phyloP scores from a whole-genome alignment of 2,329 filamentous ascomycete species.

The Calonectria multiphialidica region DNA sequence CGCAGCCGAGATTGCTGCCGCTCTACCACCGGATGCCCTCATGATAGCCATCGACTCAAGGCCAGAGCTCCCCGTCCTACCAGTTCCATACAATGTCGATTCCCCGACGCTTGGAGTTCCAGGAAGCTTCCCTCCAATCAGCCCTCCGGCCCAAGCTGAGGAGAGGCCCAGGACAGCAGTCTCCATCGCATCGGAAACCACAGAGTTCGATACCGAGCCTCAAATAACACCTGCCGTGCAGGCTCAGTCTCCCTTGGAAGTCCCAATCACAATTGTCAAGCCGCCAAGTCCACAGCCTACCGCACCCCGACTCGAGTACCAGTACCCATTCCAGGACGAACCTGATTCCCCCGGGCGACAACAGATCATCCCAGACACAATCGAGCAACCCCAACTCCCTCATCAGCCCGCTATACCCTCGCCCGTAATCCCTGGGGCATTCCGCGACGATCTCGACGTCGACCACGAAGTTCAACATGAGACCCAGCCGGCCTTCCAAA shows the following conservation, averaged over 20 bases:
- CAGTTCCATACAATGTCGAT: slow-evolving; percentile 54
- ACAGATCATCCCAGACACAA: slow-evolving; percentile 9
- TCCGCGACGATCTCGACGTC: slow-evolving; percentile 53
- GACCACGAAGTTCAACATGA: slow-evolving; percentile 28
- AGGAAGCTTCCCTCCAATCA: slow-evolving; percentile 67
- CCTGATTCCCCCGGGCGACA: slow-evolving; percentile 39
- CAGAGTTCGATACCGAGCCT: slow-evolving; percentile 80
- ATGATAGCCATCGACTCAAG: slow-evolving; percentile 29
- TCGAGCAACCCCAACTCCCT: slow-evolving; percentile 39
- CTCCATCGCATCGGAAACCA: slow-evolving; percentile 71
- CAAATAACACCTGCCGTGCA: slow-evolving; percentile 68
- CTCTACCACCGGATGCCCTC: slow-evolving; percentile 39
- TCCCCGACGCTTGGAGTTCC: slow-evolving; percentile 77
- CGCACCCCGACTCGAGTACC: slow-evolving; percentile 56
- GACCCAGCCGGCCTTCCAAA: slow-evolving; percentile 48
- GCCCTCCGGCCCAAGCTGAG: slow-evolving; percentile 54
- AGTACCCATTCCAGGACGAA: slow-evolving; percentile 64
- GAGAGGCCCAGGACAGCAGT: slow-evolving; percentile 68
- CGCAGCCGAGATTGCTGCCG: slow-evolving; percentile 37
- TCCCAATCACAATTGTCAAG: slow-evolving; percentile 43
- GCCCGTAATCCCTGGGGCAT: slow-evolving; percentile 45
- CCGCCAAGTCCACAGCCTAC: slow-evolving; percentile 45
- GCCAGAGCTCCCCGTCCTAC: slow-evolving; percentile 22
- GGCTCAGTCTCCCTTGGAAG: slow-evolving; percentile 42
- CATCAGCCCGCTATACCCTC: slow-evolving; percentile 14